Base-by-base conservation (phyloP, 1,139 yeast species). In the Pichia sp. region DNA sequence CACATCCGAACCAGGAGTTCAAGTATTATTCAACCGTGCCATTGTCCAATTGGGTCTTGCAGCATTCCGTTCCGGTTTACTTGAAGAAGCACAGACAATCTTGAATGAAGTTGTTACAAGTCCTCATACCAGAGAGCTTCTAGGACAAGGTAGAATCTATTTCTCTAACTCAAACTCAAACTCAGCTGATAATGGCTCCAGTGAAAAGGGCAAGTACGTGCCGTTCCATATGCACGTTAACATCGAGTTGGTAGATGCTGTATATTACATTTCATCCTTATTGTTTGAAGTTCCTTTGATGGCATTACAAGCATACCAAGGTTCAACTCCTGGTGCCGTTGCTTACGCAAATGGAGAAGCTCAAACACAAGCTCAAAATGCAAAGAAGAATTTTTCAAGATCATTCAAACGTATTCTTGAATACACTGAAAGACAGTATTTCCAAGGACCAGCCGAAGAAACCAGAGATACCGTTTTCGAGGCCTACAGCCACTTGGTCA, bases 201-300 rank as follows among this genome's bases (percentile, higher is more conserved):
- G 45, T 60, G 93, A 86, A 69, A 86, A 82, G 68, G 95, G 87
- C 71, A 87, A 92, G 70, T 81, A 90, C 70, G 79, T 93, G 69
- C 99, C 99, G 58, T 95, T 88, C 87, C 99, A 95, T 75, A 92
- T 90, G 87, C 99, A 95, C 75, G 90, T 95, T 72, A 95, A 95
- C 73, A 78, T 92, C 66, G 99, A 95, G 76, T 82, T 95, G 65
- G 80, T 95, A 66, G 99, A 95, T 75, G 87, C 96, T 71, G 96
- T 89, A 55, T 92, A 87, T 77, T 82, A 90, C 78, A 93, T 98
- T 11, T 80, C 92, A 60, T 89, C 97, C 45, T 78, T 95, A 72
- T 81, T 95, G 69, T 82, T 90, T 65, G 99, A 95, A 75, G 86
- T 93, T 59, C 99, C 99, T 49, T 83, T 83, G 66, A 84, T 90